These are phyloP conservation scores for Cercospora sp. DNA, from an alignment of 2,329 filamentous ascomycete species.

Conservation along the genomic window DNA sequence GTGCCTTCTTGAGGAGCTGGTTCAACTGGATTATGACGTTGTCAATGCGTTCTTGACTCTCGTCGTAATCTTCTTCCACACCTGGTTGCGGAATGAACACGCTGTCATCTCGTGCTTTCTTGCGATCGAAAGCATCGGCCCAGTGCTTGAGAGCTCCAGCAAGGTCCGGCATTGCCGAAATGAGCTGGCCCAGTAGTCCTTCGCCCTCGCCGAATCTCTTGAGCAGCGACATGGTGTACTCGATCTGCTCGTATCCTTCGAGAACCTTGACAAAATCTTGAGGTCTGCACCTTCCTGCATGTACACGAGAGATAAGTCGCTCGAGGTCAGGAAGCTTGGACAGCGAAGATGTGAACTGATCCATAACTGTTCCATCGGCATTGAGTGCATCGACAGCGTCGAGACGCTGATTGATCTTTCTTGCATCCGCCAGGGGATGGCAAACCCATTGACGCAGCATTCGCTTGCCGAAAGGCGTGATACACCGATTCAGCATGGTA, in stretches of 20 bases:
- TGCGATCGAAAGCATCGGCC: slow-evolving; percentile 88
- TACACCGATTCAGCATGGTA: slow-evolving; percentile 84
- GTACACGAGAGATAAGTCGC: slow-evolving; percentile 87
- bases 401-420: slow-evolving; percentile 86
- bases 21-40: slow-evolving; percentile 73
- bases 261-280: slow-evolving; percentile 92
- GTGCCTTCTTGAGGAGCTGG: slow-evolving; percentile 68
- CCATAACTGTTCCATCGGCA: slow-evolving; percentile 74
- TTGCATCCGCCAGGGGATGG: slow-evolving; percentile 83
- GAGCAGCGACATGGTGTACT: slow-evolving; percentile 85
- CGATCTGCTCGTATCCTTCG: slow-evolving; percentile 96
- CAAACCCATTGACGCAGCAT: slow-evolving; percentile 97
- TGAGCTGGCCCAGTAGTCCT: slow-evolving; percentile 79
- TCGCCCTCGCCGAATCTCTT: slow-evolving; percentile 72
- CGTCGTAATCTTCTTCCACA: slow-evolving; percentile 89
- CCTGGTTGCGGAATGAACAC: slow-evolving; percentile 82
- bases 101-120: slow-evolving; percentile 74
- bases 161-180: slow-evolving; percentile 83
- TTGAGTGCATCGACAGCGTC: slow-evolving; percentile 95
- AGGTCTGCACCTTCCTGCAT: slow-evolving; percentile 84
- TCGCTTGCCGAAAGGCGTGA: slow-evolving; percentile 95
- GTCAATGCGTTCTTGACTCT: slow-evolving; percentile 74
- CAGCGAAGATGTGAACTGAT: slow-evolving; percentile 85
- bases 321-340: slow-evolving; percentile 93
- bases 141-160: slow-evolving; percentile 73